Conservation (phyloP, 768 basidiomycete genomes). For the Leccinum boreale region DNA sequence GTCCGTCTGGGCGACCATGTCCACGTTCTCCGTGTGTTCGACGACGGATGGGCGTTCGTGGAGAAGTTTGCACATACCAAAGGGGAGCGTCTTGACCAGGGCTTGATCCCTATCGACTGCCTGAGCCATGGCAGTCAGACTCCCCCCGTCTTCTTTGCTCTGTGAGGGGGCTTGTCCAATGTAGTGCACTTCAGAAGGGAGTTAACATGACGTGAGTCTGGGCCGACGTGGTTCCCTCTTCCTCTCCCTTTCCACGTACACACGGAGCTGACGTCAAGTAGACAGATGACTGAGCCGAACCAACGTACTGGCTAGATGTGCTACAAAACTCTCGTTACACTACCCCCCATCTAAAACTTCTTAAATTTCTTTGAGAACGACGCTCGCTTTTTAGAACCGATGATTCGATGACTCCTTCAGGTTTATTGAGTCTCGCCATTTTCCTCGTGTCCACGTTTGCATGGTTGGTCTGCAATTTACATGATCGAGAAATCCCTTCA, state of each 20-base stretch:
- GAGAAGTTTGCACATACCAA: conserved; percentile 36
- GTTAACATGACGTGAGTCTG: conserved; percentile 8
- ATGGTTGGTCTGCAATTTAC: not conserved
- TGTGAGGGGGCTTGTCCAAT: not conserved
- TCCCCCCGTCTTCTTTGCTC: conserved; percentile 46
- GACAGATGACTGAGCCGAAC: not conserved
- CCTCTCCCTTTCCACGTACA: not conserved
- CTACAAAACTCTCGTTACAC: not conserved
- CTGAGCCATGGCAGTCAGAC: conserved; percentile 48
- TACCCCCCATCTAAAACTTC: not conserved
- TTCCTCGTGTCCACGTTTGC: not conserved
- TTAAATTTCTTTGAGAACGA: not conserved
- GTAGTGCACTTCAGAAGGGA: not conserved
- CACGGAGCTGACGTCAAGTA: not conserved
- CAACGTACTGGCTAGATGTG: not conserved
- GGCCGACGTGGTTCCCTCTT: not conserved
- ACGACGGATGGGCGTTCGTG: conserved; percentile 71
- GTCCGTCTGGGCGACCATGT: conserved; percentile 52
- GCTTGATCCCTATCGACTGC: conserved; percentile 71
- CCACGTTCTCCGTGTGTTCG: conserved; percentile 51
- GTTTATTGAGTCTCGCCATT: not conserved
- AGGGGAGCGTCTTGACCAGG: conserved; percentile 26
- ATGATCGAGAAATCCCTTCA: conserved; percentile 3
- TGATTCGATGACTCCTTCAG: not conserved
- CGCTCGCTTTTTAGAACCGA: not conserved